Evolutionary conservation across 306 rosid species (phyloP), one percentile per base, ranked within the genome.

Genomic region (Aeschynomene evenia): DNA sequence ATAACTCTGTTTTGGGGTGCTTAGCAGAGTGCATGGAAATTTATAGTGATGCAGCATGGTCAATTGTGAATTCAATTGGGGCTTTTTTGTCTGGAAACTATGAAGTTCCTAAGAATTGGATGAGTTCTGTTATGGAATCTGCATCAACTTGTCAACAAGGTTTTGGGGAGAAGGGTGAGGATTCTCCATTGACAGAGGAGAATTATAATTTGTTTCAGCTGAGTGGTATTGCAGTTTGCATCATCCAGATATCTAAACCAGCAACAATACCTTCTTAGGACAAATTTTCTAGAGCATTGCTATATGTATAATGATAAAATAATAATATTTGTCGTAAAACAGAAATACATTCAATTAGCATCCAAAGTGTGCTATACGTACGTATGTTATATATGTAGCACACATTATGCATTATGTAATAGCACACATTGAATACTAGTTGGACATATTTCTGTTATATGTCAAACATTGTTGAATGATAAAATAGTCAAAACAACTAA

Each of bases 41-140:
- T 0, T 86, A 86, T 21, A 76, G 83, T 9, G 88, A 82, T 7
- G 86, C 84, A 0, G 83, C 77, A 22, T 34, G 74, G 66, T 68
- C 73, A 1, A 53, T 88, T 22, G 70, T 26, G 67, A 65, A 71
- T 9, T 84, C 96, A 1, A 16, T 77, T 0, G 79, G 67, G 21
- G 90, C 75, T 5, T 83, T 85, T 72, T 61, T 82, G 70, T 73
- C 75, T 0, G 75, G 77, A 60, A 53, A 71, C 1, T 91, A 83
- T 55, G 74, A 51, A 2, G 62, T 52, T 0, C 72, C 85, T 0
- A 72, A 40, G 29, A 37, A 23, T 22, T 73, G 76, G 85, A 51
- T 88, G 72, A 78, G 85, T 79, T 73, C 81, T 1, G 93, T 71
- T 11, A 83, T 81, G 92, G 93, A 83, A 67, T 83, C 83, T 2